Conservation (phyloP, 1,284 basidiomycete species). For the Ganoderma sinense region DNA sequence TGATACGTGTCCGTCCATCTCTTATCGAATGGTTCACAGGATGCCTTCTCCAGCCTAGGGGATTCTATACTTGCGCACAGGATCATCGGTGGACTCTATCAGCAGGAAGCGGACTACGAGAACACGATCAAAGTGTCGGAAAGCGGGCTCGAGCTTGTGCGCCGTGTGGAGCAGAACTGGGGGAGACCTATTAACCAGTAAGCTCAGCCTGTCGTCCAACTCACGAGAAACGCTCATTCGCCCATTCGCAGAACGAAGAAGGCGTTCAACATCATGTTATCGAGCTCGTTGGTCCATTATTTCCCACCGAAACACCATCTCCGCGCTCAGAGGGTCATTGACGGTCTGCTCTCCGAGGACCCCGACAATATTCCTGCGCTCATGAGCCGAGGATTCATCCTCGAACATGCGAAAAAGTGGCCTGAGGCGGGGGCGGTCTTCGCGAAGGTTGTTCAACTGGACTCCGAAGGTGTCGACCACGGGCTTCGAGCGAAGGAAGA, state of each 20-base stretch:
- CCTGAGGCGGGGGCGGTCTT: slow-evolving; percentile 73
- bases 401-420: slow-evolving; percentile 76
- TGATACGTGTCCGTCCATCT: background rate
- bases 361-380: slow-evolving; percentile 73
- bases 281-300: slow-evolving; percentile 83
- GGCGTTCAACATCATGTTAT: slow-evolving; percentile 71
- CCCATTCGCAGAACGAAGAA: slow-evolving; percentile 55
- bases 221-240: background rate
- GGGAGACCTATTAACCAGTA: slow-evolving; percentile 65
- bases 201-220: slow-evolving; percentile 30
- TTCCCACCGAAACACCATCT: slow-evolving; percentile 92
- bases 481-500: slow-evolving; percentile 85
- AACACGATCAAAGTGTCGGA: slow-evolving; percentile 79
- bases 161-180: slow-evolving; percentile 62
- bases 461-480: slow-evolving; percentile 54
- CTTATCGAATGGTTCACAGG: slow-evolving; percentile 48
- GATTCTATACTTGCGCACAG: slow-evolving; percentile 79
- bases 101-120: slow-evolving; percentile 80
- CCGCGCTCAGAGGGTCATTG: slow-evolving; percentile 78
- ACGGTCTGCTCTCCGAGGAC: slow-evolving; percentile 71
- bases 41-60: slow-evolving; percentile 60
- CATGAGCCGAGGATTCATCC: slow-evolving; percentile 80
- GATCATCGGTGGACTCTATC: slow-evolving; percentile 77
- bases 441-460: slow-evolving; percentile 52
- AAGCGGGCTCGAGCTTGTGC: slow-evolving; percentile 68